phyloP scores from a whole-genome alignment of 1,284 basidiomycete genomes.

The Amylostereum chailletii region DNA sequence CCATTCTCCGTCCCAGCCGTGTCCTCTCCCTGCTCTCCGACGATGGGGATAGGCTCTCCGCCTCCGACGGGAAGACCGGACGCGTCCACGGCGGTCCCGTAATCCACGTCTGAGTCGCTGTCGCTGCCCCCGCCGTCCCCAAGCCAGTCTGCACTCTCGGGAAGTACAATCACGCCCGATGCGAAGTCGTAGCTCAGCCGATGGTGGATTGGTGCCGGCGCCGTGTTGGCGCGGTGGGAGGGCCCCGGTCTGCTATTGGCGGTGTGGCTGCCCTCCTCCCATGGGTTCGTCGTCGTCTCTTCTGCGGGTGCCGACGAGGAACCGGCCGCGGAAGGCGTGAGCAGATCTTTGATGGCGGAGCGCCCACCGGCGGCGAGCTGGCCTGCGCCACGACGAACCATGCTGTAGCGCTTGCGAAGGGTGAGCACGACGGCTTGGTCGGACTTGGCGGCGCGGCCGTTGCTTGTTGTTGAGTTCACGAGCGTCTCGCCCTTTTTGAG shows the following conservation, averaged over 20 bases:
- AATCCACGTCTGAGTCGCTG: conserved; percentile 30
- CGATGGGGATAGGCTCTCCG: conserved; percentile 3
- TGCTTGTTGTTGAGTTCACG: conserved; percentile 39
- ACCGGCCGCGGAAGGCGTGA: conserved; percentile 7
- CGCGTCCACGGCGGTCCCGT: conserved; percentile 11
- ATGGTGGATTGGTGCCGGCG: conserved; percentile 31
- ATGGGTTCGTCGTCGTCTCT: conserved; percentile 33
- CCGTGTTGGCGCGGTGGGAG: conserved; percentile 16
- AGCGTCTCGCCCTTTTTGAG: conserved; percentile 72
- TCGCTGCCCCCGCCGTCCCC: conserved; percentile 36
- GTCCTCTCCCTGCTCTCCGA: conserved; percentile 3
- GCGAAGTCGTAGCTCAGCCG: conserved; percentile 71
- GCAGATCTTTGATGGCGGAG: conserved; percentile 8
- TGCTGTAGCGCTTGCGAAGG: conserved; percentile 57
- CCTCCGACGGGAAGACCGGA: conserved; percentile 3
- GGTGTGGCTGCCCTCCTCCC: conserved; percentile 31
- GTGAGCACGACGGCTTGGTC: conserved; percentile 69
- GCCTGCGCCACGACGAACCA: conserved; percentile 28
- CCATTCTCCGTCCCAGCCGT: neutral
- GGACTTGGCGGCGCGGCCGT: conserved; percentile 25
- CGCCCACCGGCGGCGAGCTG: conserved; percentile 2
- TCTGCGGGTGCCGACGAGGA: neutral
- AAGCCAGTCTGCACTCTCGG: conserved; percentile 69
- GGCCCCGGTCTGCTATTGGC: conserved; percentile 12
- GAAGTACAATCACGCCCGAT: conserved; percentile 77